Percentiles rank a stretch among this genome's conserved stretches.
These are phyloP conservation scores for Solanum neorickii DNA, from an alignment of 257 asterid species.

Conservation along the genomic window DNA sequence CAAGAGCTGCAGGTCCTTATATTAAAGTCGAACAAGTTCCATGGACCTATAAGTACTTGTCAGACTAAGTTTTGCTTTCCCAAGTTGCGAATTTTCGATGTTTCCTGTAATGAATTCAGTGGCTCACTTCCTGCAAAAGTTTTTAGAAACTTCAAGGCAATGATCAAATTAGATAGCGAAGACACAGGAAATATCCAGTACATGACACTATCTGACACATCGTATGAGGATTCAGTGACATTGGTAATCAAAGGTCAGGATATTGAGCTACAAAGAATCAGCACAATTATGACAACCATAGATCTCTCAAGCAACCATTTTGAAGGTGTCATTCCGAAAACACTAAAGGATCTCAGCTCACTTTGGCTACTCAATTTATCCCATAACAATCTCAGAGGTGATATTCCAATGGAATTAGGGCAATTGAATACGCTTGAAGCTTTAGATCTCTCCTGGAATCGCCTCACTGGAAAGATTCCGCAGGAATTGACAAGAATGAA, in stretches of 20 bases:
- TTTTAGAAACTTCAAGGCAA: no score
- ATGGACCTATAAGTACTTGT: no score
- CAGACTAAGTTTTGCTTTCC: no score
- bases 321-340: background rate
- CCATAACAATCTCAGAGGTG: fast-evolving
- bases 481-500: background rate
- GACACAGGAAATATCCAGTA: fast-evolving
- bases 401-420: background rate
- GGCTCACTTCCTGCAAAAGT: no score
- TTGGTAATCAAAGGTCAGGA: no score
- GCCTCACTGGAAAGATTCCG: background rate
- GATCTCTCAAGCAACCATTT: background rate
- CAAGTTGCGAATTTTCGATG: no score
- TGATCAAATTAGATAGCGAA: no score
- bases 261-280: background rate
- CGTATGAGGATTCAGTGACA: background rate
- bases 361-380: background rate
- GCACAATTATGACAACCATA: background rate
- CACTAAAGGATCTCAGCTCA: background rate
- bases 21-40: no score
- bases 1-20: no score
- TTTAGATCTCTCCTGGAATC: background rate
- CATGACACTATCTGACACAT: fast-evolving
- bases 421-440: background rate
- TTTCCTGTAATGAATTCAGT: no score